Evolutionary conservation across 169 alveolate genomes (phyloP).

Genomic region (Plasmodium adleri): DNA sequence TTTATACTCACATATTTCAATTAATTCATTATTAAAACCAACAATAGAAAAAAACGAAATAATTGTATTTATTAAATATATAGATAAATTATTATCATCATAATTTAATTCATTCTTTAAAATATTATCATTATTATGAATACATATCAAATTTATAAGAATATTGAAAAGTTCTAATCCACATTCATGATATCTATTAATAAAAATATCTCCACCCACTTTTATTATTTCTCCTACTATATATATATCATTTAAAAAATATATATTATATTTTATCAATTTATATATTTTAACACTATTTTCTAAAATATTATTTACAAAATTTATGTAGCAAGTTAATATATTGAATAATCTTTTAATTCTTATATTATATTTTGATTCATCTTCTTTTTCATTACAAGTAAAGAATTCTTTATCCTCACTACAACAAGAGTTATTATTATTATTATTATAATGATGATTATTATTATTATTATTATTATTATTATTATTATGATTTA

Average conservation of each 20-base stretch:
- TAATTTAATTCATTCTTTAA: neutral
- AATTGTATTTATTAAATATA: neutral
- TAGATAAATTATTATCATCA: neutral
- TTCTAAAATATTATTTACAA: constrained; percentile 17
- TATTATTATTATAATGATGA: neutral
- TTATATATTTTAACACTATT: constrained; percentile 18
- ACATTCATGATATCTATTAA: constrained; percentile 21
- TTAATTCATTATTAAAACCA: neutral
- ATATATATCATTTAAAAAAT: constrained; percentile 37
- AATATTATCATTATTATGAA: constrained; percentile 5
- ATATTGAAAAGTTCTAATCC: constrained; percentile 39
- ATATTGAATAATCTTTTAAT: constrained; percentile 15
- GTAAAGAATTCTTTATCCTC: neutral
- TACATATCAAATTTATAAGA: constrained; percentile 28
- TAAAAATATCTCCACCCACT: constrained; percentile 10
- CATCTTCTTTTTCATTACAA: neutral
- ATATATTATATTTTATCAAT: neutral
- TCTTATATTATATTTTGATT: neutral
- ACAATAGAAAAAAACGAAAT: constrained; percentile 20
- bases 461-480: neutral
- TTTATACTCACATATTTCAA: neutral
- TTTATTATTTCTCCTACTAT: constrained; percentile 7
- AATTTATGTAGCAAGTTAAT: constrained; percentile 15
- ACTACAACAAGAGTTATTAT: neutral
- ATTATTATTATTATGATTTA: neutral